phyloP scores from a whole-genome alignment of 331 rosid species.

The Telfairia occidentalis region DNA sequence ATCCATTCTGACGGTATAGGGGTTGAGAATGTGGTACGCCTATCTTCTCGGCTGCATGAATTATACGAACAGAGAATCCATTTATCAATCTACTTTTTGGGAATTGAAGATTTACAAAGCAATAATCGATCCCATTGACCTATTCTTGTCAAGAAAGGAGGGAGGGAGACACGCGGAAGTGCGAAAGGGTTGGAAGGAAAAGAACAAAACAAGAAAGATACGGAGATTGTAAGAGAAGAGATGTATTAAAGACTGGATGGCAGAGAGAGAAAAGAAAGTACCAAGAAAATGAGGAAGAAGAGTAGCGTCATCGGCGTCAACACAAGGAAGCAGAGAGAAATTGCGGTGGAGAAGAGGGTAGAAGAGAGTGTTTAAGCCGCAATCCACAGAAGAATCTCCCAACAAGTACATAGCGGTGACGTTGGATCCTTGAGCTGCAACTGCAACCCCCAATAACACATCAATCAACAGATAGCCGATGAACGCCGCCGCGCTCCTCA shows the following conservation, averaged over 20 bases:
- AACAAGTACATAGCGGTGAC: slow-evolving; percentile 41
- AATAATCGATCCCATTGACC: too few relatives aligned
- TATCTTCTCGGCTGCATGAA: slow-evolving; percentile 53
- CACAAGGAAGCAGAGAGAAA: slow-evolving; percentile 58
- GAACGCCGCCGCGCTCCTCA: too few relatives aligned
- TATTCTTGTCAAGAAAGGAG: too few relatives aligned
- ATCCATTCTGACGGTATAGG: slow-evolving; percentile 57
- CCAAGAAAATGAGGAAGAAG: slow-evolving; percentile 86
- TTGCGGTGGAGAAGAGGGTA: slow-evolving; percentile 56
- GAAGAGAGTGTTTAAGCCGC: slow-evolving; percentile 63
- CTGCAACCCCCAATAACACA: background rate
- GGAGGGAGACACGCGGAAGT: too few relatives aligned
- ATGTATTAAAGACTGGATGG: too few relatives aligned
- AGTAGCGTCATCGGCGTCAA: slow-evolving; percentile 24
- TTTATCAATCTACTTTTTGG: too few relatives aligned
- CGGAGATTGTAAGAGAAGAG: too few relatives aligned
- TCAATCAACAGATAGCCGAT: background rate
- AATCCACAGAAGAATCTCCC: slow-evolving; percentile 88
- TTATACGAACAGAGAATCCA: too few relatives aligned
- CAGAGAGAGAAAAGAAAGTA: slow-evolving; percentile 14
- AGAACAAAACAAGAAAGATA: too few relatives aligned
- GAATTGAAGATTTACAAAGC: too few relatives aligned
- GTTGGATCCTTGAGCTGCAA: background rate
- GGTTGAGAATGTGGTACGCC: slow-evolving; percentile 37
- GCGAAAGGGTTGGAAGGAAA: too few relatives aligned